phyloP scores from a whole-genome alignment of 768 basidiomycete species.

The Piloderma croceum region DNA sequence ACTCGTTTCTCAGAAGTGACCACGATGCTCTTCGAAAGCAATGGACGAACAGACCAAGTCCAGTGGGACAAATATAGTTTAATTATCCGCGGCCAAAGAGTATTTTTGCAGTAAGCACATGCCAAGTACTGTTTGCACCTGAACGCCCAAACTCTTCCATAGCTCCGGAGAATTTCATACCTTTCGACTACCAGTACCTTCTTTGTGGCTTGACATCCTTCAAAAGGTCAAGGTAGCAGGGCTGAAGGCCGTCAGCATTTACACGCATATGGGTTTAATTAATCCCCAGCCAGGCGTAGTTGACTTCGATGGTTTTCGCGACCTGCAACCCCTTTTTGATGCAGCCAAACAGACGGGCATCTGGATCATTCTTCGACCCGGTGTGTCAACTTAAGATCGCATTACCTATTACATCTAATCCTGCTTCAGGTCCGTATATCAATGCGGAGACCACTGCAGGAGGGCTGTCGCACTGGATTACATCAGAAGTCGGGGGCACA shows the following conservation, averaged over 20 bases:
- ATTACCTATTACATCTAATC: no score
- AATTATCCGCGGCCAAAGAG: conserved; percentile 59
- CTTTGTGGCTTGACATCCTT: conserved; percentile 76
- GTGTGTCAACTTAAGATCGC: no score
- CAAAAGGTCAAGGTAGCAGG: conserved; percentile 80
- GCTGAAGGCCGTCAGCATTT: conserved; percentile 72
- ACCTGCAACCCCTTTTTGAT: conserved; percentile 65
- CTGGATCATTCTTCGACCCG: conserved; percentile 77
- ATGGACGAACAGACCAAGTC: conserved; percentile 34
- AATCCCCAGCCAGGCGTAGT: conserved; percentile 71
- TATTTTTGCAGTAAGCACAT: conserved; percentile 61
- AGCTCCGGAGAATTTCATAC: conserved; percentile 86
- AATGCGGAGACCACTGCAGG: conserved; percentile 81
- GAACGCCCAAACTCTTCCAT: conserved; percentile 2
- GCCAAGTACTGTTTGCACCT: not conserved
- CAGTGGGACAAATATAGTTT: conserved; percentile 70
- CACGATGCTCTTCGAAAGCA: no score
- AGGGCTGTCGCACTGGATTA: conserved; percentile 66
- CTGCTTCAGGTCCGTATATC: conserved; percentile 41
- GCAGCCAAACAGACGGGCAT: conserved; percentile 69
- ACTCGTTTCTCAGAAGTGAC: no score
- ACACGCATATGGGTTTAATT: conserved; percentile 73
- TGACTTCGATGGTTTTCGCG: conserved; percentile 68
- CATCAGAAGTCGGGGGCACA: conserved; percentile 55
- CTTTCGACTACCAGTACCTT: conserved; percentile 74